Evolutionary conservation across 306 rosid genomes (phyloP), one percentile per base, ranked within the genome.

Genomic region (Sophora flavescens): DNA sequence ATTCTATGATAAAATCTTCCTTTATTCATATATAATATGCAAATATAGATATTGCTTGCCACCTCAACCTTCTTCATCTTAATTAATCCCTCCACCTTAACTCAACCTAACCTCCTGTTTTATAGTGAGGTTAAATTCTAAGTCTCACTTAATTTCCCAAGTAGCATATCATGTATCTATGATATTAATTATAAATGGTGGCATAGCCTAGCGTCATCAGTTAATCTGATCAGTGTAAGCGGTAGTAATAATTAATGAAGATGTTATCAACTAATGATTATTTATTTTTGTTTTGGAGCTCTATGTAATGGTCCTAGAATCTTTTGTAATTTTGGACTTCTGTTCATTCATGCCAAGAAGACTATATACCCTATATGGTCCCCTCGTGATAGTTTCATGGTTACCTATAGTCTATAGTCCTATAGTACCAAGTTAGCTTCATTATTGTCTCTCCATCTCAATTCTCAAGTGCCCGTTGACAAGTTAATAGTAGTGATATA

Each of bases 51-150:
- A 52, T 75, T 64, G 58, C 72, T 75, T 76, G 85, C 87, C 59
- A 35, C 78, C 80, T 48, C 70, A 50, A 41, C 52, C 38, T 62
- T 58, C 26, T 30, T 2, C 32, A 70, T 50, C 57, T 72, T 28
- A 30, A 61, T 72, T 28, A 30, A 61, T 77, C 58, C 32, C n/a
- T 14, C 47, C 26, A 6, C 56, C 77, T 71, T 71, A 78, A 69
- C 72, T 72, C 70, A 48, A 33, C 22, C 4, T 59, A 76, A 70
- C 89, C 87, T 86, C 84, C 36, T 59, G 12, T 77, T 77, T 83
- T 78, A 57, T 14, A 38, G 59, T 15, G 85, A 84, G 89, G 84
- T 77, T 44, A 15, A 35, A 5, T 52, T 30, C 36, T 41, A 54
- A 30, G 57, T 62, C 65, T 68, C 18, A 22, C 22, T 22, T 22